Evolutionary conservation across 768 basidiomycete genomes (phyloP).

Genomic region (Kwoniella sp.): DNA sequence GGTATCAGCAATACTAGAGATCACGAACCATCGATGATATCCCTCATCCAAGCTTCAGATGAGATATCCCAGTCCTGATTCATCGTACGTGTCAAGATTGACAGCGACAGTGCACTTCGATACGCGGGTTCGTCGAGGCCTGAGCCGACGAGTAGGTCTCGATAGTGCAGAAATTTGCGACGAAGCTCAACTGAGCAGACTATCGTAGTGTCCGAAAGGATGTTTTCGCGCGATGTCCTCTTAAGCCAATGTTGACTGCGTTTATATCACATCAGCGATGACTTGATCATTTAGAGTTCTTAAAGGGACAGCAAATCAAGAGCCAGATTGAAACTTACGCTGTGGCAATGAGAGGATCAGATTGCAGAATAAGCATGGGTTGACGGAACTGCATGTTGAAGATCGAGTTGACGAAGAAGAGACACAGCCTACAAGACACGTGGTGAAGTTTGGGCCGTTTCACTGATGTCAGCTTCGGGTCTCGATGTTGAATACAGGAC

Average conservation of each 20-base stretch:
- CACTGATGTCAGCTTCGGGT: too few relatives aligned
- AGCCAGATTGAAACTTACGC: conserved; percentile 17
- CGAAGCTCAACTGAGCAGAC: conserved; percentile 34
- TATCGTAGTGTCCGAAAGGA: conserved; percentile 24
- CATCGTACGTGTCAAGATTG: conserved; percentile 34
- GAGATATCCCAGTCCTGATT: conserved; percentile 36
- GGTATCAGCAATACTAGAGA: too few relatives aligned
- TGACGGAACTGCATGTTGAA: conserved; percentile 40
- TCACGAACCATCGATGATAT: conserved; percentile 29
- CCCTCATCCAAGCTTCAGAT: conserved; percentile 34
- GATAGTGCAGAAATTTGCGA: conserved; percentile 34
- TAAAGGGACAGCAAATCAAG: background rate
- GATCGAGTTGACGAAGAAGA: conserved; percentile 40
- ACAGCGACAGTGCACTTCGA: conserved; percentile 26
- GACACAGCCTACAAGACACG: conserved; percentile 24
- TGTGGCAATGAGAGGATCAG: conserved; percentile 29
- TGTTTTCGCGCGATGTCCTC: conserved; percentile 17
- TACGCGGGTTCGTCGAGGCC: conserved; percentile 19
- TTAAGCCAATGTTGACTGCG: conserved; percentile 33
- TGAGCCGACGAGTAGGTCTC: conserved; percentile 27
- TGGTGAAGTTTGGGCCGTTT: background rate
- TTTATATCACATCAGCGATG: background rate
- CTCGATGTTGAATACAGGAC: too few relatives aligned
- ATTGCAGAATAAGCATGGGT: conserved; percentile 34
- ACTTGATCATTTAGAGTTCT: conserved; percentile 4